Evolutionary conservation across 495 filamentous ascomycete genomes (phyloP), one percentile per base, ranked within the genome.

Genomic region (Neurospora tetraspora): DNA sequence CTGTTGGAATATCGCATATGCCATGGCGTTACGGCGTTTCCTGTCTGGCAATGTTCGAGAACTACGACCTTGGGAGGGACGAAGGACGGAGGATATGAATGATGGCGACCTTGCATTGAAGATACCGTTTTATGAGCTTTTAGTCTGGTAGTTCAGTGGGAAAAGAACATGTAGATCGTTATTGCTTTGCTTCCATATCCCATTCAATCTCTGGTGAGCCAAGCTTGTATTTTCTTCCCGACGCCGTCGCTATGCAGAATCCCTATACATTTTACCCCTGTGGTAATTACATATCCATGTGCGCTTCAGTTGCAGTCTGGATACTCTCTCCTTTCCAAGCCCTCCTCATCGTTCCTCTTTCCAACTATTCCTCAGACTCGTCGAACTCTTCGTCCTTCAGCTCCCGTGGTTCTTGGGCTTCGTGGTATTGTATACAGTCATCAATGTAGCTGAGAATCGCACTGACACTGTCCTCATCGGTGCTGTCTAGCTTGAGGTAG

Each of bases 401-500:
- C 79, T 97, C 96, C 77, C 87, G 89, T 1, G 96, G 96, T 78
- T 99, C 96, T 79, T 98, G 96, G 14, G 96, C 94, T 76, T 99
- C 96, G 78, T 97, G 94, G 81, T 89, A 99, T 75, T 98, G 96
- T 74, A 97, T 94, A 6, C 92, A 91, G 84, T 99, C 94, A 74
- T 99, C 96, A 75, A 99, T 97, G 77, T 98, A 94, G 84, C 95
- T 98, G 74, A 99, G 80, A n/a, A 98, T 90, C 9, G 90, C 89
- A 5, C 88, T 90, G 10, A 99, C 92, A 78, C 95, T 98, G 75
- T 99, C 96, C 81, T 98, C 96, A 75, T 97, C 91, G 76, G 94
- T 92, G 68, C 89, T 93, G 78, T 98, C 92, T 40, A 99, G 83
- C 83, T 94, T 91, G 45, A 98, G 83, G 79, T 96, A 99, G 23